Evolutionary conservation across 2,329 filamentous ascomycete genomes (phyloP).

Genomic region (Arachnomyces sp.): DNA sequence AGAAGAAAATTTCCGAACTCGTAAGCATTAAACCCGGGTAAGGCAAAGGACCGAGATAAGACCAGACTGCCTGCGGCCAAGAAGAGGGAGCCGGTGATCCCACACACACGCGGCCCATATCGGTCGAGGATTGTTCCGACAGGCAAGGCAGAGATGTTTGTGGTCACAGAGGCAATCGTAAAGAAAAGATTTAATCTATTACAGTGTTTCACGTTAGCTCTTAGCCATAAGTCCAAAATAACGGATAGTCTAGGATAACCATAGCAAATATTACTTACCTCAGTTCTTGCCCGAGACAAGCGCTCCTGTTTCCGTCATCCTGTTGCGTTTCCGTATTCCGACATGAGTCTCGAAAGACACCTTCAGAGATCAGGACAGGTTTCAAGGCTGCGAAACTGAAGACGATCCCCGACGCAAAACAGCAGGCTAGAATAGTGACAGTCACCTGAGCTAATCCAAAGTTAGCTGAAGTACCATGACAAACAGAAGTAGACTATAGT

Average conservation of each 20-base stretch:
- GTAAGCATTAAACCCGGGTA: constrained; percentile 62
- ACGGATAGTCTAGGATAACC: background rate
- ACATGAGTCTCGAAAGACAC: constrained; percentile 62
- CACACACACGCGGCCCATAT: constrained; percentile 71
- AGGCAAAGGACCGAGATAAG: constrained; percentile 59
- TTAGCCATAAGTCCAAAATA: constrained; percentile 11
- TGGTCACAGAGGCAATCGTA: constrained; percentile 77
- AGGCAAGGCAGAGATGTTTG: constrained; percentile 77
- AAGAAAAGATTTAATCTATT: constrained; percentile 76
- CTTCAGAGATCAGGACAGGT: constrained; percentile 66
- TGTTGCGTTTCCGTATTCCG: constrained; percentile 40
- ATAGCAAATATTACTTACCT: constrained; percentile 25
- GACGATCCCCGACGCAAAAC: constrained; percentile 69
- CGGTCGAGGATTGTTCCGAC: constrained; percentile 78
- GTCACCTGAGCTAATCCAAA: constrained; percentile 50
- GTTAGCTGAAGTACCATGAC: background rate
- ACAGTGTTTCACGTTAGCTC: constrained; percentile 4
- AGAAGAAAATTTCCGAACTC: constrained; percentile 68
- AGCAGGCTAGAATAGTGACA: constrained; percentile 62
- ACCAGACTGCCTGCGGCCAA: constrained; percentile 61
- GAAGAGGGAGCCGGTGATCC: constrained; percentile 59
- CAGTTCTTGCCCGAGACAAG: constrained; percentile 52
- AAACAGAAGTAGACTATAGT: constrained; percentile 5
- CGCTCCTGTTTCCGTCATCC: constrained; percentile 31
- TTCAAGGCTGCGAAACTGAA: constrained; percentile 83